A percentile compares a stretch with the other conserved stretches of the same genome.
Evolutionary conservation across 2,329 filamentous ascomycete species (phyloP).

Genomic region (Harringtonia aguacate): DNA sequence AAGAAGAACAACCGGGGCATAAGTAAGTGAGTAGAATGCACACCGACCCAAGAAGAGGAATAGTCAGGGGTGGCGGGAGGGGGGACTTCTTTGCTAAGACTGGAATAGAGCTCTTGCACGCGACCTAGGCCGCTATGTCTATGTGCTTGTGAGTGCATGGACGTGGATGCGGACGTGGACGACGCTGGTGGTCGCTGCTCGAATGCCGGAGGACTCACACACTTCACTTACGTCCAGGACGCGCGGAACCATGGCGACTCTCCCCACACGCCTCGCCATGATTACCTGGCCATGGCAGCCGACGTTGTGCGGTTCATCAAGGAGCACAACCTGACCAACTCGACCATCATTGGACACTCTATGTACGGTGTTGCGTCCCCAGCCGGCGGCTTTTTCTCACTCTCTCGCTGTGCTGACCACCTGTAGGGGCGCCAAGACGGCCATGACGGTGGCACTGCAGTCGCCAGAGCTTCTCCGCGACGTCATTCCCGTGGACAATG

Average conservation of each 20-base stretch:
- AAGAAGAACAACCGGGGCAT: constrained; percentile 93
- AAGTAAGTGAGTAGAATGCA: constrained; percentile 63
- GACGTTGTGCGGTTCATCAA: constrained; percentile 73
- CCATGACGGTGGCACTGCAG: constrained; percentile 74
- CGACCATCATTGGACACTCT: constrained; percentile 82
- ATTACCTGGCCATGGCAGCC: constrained; percentile 72
- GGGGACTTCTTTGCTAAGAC: no score
- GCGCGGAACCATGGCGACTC: constrained; percentile 90
- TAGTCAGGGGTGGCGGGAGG: no score
- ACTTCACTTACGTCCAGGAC: constrained; percentile 42
- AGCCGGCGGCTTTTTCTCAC: neutral
- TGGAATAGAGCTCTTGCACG: constrained; percentile 59
- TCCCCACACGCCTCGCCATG: constrained; percentile 63
- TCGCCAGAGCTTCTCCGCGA: constrained; percentile 56
- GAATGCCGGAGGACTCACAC: constrained; percentile 2
- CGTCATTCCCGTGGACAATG: constrained; percentile 83
- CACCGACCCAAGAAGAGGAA: no score
- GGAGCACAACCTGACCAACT: constrained; percentile 55
- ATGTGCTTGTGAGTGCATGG: constrained; percentile 54
- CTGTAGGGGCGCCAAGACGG: constrained; percentile 88
- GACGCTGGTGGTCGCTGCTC: no score
- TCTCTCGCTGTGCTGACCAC: no score
- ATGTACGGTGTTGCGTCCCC: constrained; percentile 46
- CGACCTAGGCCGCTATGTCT: constrained; percentile 70
- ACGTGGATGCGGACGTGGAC: no score